Evolutionary conservation across 352 stramenopile genomes (phyloP).

Genomic region (Phytopythium aichiense): DNA sequence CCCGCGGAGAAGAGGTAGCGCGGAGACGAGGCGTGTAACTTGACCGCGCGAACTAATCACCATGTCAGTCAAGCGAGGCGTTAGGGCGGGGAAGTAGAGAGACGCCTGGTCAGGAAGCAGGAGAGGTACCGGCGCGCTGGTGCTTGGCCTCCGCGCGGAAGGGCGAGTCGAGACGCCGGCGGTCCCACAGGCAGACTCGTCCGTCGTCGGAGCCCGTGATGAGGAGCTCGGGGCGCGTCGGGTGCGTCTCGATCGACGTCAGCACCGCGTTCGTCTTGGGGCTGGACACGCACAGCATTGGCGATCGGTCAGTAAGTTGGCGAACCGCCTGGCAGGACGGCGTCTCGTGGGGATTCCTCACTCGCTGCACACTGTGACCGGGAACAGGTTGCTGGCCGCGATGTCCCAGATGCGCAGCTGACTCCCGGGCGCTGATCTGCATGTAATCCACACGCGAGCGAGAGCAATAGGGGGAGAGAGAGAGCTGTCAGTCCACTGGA

Average conservation of each 20-base stretch:
- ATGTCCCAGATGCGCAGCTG: constrained; percentile 81
- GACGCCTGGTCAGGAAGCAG: too few relatives aligned
- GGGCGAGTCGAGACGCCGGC: constrained; percentile 55
- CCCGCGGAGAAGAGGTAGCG: constrained; percentile 62
- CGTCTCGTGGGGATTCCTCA: constrained; percentile 18
- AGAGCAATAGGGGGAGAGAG: background rate
- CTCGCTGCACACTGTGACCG: constrained; percentile 47
- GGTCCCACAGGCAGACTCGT: constrained; percentile 69
- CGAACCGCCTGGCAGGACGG: background rate
- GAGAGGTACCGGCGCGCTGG: constrained; percentile 37
- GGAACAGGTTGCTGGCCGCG: constrained; percentile 45
- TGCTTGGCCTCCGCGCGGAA: constrained; percentile 68
- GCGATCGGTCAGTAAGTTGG: background rate
- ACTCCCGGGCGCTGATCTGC: constrained; percentile 42
- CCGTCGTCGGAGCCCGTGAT: constrained; percentile 69
- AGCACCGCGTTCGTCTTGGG: constrained; percentile 33
- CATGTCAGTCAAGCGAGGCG: background rate
- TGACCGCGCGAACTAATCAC: constrained; percentile 47
- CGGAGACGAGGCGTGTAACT: constrained; percentile 57
- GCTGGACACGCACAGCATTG: constrained; percentile 14
- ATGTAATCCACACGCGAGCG: background rate
- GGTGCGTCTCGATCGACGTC: constrained; percentile 67
- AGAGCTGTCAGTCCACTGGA: background rate
- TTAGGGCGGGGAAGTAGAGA: background rate
- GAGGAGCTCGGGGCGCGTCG: constrained; percentile 71